Conservation (phyloP, 257 asterid species). For the Solanum bulbocastanum region DNA sequence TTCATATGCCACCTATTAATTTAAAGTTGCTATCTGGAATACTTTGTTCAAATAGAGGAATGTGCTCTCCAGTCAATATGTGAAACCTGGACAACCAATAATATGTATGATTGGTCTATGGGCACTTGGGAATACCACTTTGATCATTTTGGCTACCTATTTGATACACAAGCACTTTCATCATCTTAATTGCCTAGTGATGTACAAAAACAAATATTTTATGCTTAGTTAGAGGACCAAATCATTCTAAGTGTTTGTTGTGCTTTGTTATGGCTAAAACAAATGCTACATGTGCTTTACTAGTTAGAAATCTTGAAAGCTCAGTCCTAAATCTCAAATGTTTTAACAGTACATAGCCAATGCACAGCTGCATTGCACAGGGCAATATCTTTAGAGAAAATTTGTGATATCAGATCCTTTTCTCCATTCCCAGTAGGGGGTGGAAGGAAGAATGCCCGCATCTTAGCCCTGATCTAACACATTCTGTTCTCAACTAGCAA, state of each 20-base stretch:
- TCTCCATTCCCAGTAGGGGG: neutral
- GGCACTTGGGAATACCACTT: neutral
- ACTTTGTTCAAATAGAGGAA: neutral
- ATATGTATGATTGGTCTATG: neutral
- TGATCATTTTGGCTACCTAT: neutral
- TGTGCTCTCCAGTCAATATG: neutral
- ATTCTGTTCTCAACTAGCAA: neutral
- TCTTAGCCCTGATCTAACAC: neutral
- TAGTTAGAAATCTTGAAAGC: neutral
- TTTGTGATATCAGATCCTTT: neutral
- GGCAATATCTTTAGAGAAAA: neutral
- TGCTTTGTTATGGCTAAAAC: neutral
- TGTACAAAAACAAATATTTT: neutral
- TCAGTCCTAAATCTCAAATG: neutral
- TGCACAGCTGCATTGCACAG: neutral
- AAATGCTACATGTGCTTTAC: neutral
- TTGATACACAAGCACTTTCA: neutral
- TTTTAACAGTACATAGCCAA: neutral
- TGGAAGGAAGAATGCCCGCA: neutral
- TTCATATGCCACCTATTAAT: neutral
- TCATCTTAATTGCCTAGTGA: neutral
- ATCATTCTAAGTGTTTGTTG: neutral
- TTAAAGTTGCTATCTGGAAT: neutral
- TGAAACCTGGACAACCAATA: neutral
- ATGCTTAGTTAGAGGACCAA: neutral